Evolutionary conservation across 192 early-diverging fungal species (phyloP), one percentile per base, ranked within the genome.

Genomic region (Piromyces finnis): DNA sequence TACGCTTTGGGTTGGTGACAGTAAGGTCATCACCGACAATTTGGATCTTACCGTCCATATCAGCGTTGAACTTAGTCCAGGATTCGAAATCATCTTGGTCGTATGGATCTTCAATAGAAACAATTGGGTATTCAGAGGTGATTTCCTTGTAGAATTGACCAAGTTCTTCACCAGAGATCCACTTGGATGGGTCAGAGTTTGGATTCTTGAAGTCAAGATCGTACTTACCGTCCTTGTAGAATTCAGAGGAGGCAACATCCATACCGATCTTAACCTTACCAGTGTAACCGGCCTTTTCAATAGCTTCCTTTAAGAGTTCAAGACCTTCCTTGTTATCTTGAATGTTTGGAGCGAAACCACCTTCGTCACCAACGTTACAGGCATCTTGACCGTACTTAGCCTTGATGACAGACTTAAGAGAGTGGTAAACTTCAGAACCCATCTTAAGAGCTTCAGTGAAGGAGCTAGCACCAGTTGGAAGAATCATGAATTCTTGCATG

Each of bases 401-500:
- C 94, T 98, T 97, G 91, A 99, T 98, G 81, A 97, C 96, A n/a
- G 83, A 84, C 92, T 99, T 98, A 78, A 99, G 88, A 83, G 89
- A 81, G 89, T 98, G 96, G 93, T 98, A 99, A 82, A 97, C 95
- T 87, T 99, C 97, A 68, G 93, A 92, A 79, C 97, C 97, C 77
- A 98, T 98, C 89, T 93, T 91, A 95, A 99, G 96, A 82, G 97
- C 97, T 87, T 99, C 95, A 37, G 92, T 85, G 88, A 98, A 99
- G 32, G 93, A 92, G 59, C 86, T 79, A 32, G 97, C 97, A 82
- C 97, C 97, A 77, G 94, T 96, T 80, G 97, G 97, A 85, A 97
- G 87, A 82, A 99, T 99, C 97, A 99, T 99, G 89, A 98, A 99
- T 88, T 99, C 97, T 87, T 99, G 97, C 96, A 99, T 97, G 82